These are phyloP conservation scores for Vigna radiata DNA, from an alignment of 306 rosid genomes.

Conservation along the genomic window DNA sequence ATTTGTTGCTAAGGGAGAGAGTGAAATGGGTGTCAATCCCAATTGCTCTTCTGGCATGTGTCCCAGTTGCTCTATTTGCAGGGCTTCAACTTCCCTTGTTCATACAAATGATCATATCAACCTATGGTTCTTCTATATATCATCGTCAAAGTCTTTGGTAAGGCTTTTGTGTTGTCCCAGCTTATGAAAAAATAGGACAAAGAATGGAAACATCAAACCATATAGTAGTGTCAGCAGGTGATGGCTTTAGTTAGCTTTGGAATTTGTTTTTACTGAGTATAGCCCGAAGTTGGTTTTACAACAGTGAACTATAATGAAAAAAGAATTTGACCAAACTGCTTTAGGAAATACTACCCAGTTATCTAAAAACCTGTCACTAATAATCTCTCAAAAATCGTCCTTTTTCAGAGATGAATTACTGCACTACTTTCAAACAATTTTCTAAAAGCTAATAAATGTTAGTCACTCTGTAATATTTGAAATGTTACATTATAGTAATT, in stretches of 20 bases:
- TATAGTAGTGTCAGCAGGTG: neutral
- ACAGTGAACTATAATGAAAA: neutral
- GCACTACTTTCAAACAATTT: neutral
- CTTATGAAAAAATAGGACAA: neutral
- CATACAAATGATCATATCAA: conserved; percentile 50
- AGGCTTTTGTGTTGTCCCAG: neutral
- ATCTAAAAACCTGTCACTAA: neutral
- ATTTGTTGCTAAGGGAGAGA: conserved; percentile 44
- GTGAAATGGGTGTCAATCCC: conserved; percentile 53
- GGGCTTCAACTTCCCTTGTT: conserved; percentile 52
- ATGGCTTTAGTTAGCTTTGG: neutral
- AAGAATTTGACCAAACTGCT: neutral
- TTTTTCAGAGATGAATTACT: neutral
- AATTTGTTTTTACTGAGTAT: conserved; percentile 1
- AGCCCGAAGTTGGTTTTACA: neutral
- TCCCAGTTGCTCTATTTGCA: conserved; percentile 49
- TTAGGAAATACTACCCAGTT: neutral
- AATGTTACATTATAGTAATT: too few relatives aligned
- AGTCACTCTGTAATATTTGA: too few relatives aligned
- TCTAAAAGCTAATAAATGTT: too few relatives aligned
- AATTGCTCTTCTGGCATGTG: conserved; percentile 46
- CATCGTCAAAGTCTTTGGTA: conserved; percentile 44
- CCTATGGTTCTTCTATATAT: conserved; percentile 42
- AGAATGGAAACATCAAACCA: neutral
- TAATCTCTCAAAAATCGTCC: neutral